Conservation (phyloP, 768 basidiomycete genomes). For the Trametes coccinea region DNA sequence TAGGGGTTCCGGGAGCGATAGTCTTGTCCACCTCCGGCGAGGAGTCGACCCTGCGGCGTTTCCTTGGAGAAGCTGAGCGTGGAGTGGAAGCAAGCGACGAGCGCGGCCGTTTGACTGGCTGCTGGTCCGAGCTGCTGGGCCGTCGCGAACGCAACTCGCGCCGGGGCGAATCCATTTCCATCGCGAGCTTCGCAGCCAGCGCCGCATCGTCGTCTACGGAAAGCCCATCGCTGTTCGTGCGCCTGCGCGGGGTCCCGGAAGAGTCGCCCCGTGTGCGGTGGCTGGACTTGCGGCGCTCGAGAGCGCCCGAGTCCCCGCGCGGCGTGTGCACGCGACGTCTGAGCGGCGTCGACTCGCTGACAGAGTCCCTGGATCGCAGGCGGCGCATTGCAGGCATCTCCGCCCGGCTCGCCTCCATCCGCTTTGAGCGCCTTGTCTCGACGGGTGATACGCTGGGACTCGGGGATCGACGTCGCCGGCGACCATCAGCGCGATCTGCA, state of each 20-base stretch:
- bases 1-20: conserved; percentile 3
- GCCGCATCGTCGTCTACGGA: conserved; percentile 26
- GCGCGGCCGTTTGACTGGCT: conserved; percentile 8
- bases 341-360: conserved; percentile 13
- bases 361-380: conserved; percentile 15
- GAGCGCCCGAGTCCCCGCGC: background rate
- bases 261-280: conserved; percentile 6
- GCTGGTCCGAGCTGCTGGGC: conserved; percentile 28
- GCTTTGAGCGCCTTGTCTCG: conserved; percentile 11
- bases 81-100: conserved; percentile 5
- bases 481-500: background rate
- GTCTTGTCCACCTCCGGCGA: conserved; percentile 26
- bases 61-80: conserved; percentile 26
- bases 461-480: background rate
- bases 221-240: background rate
- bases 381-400: conserved; percentile 15
- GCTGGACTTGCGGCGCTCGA: conserved; percentile 1
- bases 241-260: background rate
- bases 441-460: conserved; percentile 6
- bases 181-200: conserved; percentile 31
- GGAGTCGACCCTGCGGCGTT: conserved; percentile 35
- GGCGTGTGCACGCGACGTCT: conserved; percentile 12
- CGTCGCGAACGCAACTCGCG: conserved; percentile 33
- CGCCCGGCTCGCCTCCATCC: conserved; percentile 4
- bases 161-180: conserved; percentile 29